phyloP scores from a whole-genome alignment of 1,284 basidiomycete species.

The Agaricales sp. region DNA sequence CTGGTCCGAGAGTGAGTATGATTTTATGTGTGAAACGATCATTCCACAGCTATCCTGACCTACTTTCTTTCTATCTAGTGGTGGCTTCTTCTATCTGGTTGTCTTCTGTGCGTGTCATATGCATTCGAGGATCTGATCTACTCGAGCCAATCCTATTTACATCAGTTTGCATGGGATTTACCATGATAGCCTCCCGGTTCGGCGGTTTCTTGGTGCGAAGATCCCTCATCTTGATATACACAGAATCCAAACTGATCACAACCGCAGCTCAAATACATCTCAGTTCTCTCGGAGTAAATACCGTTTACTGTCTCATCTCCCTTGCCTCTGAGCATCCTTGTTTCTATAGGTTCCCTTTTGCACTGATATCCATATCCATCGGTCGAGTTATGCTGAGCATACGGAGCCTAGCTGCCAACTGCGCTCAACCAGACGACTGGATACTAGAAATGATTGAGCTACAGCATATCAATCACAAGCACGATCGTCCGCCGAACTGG shows the following conservation, averaged over 20 bases:
- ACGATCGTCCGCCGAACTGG: neutral
- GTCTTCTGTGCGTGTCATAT: neutral
- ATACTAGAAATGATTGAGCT: neutral
- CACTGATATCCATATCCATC: neutral
- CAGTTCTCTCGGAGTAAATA: neutral
- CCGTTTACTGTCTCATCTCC: neutral
- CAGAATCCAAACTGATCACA: neutral
- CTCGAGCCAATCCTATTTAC: neutral
- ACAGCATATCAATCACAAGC: neutral
- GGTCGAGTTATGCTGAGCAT: slow-evolving; percentile 1
- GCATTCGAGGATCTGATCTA: neutral
- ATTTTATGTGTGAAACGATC: neutral
- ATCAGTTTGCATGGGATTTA: neutral
- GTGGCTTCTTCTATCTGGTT: slow-evolving; percentile 1
- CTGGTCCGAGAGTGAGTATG: neutral
- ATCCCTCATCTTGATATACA: neutral
- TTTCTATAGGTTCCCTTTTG: neutral
- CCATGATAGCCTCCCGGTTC: too few relatives aligned
- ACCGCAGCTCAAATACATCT: neutral
- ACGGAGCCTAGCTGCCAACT: neutral
- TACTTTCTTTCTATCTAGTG: neutral
- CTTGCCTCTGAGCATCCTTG: neutral
- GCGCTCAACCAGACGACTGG: neutral
- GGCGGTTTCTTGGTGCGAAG: too few relatives aligned
- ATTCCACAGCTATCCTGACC: neutral